Evolutionary conservation across 225 moss, liverwort and hornwort species (phyloP).

Genomic region (Antitrichia curtipendula): DNA sequence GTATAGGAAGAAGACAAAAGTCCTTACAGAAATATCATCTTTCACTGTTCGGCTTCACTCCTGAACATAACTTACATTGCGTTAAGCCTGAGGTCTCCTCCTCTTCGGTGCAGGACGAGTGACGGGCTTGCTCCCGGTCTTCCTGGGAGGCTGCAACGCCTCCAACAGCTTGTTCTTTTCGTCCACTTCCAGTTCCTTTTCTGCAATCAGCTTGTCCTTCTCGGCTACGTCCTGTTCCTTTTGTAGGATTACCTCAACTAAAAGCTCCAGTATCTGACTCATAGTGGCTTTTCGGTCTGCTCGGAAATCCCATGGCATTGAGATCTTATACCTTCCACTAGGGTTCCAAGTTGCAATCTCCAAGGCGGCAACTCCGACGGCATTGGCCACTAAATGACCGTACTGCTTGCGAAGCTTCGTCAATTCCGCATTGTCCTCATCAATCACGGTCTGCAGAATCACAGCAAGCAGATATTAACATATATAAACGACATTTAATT

Average conservation of each 20-base stretch:
- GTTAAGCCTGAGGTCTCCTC: background rate
- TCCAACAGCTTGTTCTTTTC: slow-evolving; percentile 6
- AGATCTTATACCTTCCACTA: slow-evolving; percentile 18
- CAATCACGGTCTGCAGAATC: slow-evolving; percentile 7
- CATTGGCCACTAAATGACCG: slow-evolving; percentile 16
- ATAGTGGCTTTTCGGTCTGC: slow-evolving; percentile 9
- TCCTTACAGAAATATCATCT: background rate
- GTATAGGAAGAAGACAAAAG: background rate
- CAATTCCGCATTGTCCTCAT: slow-evolving; percentile 11
- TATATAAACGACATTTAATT: background rate
- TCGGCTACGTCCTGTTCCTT: background rate
- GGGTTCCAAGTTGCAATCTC: slow-evolving; percentile 34
- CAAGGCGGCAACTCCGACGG: slow-evolving; percentile 14
- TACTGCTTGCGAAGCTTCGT: slow-evolving; percentile 5
- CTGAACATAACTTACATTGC: background rate
- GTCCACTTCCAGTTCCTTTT: background rate
- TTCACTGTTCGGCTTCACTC: background rate
- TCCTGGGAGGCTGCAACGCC: background rate
- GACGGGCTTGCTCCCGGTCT: background rate
- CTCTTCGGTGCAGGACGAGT: background rate
- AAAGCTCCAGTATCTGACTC: background rate
- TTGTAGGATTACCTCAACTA: background rate
- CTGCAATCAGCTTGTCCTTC: background rate
- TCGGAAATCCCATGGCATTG: slow-evolving; percentile 27
- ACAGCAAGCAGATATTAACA: background rate